Base-by-base conservation (phyloP, 805 yeast genomes). In the Kodamaea leandrae region DNA sequence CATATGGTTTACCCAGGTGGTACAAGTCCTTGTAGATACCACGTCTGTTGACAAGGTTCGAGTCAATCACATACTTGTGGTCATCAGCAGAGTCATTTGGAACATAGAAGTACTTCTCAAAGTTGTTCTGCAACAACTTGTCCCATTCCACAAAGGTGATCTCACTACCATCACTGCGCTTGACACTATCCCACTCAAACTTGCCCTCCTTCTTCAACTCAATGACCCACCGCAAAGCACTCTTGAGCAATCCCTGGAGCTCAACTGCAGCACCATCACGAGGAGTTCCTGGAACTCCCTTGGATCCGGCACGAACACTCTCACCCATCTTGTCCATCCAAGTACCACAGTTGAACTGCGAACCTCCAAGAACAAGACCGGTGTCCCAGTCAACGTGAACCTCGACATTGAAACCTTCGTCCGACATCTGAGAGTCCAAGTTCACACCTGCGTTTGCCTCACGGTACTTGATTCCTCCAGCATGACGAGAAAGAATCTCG, bases 271-370 rank as follows among this genome's bases (percentile, higher is more conserved):
- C 96, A 26, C 99, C 99, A 63, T 90, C 96, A 57, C 99, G 77
- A 17, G 99, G 98, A 0, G 98, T 91, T 2, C 98, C 99, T 1
- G 99, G 99, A 25, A 78, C 70, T n/a, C 99, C 99, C 51, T 83
- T 85, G 44, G 80, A 82, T 1, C 84, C 83, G 0, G 98, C 96
- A 42, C 64, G 72, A 25, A 63, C 80, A 55, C 96, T 86, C 66
- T 93, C 98, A 18, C 99, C 99, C 98, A 91, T 91, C 66, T 91
- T 91, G 64, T 91, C 99, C 96, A 90, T 91, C 99, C 99, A 91
- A 0, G 99, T 93, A 16, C 99, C 99, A 68, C 99, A 91, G 58
- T 91, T 91, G 60, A 66, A 78, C 61, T 86, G 96, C 36, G 86
- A 86, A 2, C 99, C 98, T 34, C 98, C 99, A 60, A 80, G 84